Percentiles rank a stretch among this genome's conserved stretches.
These are phyloP conservation scores for Balansia obtecta DNA, from an alignment of 2,329 filamentous ascomycete genomes.

Conservation along the genomic window DNA sequence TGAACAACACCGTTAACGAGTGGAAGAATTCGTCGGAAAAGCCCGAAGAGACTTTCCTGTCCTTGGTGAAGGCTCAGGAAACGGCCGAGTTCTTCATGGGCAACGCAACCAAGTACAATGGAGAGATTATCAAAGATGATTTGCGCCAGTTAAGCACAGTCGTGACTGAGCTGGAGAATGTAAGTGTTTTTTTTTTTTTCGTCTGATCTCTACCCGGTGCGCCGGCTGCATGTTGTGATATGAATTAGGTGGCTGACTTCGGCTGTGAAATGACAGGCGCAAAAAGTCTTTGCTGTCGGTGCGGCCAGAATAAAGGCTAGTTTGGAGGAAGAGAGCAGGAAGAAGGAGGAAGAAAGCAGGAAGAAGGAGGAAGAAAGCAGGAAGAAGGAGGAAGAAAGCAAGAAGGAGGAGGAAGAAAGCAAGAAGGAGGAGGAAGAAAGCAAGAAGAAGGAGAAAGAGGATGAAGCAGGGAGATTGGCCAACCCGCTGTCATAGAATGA, in stretches of 20 bases:
- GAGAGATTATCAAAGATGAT: slow-evolving; percentile 2
- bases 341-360: no score
- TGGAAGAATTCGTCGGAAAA: not conserved
- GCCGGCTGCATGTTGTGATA: not conserved
- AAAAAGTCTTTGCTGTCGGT: not conserved
- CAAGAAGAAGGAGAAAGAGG: not conserved
- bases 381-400: no score
- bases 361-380: no score
- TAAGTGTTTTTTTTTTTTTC: not conserved
- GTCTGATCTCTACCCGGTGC: not conserved
- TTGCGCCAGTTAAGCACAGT: not conserved
- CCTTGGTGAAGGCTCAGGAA: not conserved
- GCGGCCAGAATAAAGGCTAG: not conserved
- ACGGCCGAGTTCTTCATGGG: not conserved
- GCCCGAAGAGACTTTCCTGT: not conserved
- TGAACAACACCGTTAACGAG: not conserved
- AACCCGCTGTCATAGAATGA: not conserved
- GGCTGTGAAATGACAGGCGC: not conserved
- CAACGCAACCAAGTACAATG: not conserved
- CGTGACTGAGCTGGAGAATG: not conserved
- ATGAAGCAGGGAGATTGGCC: not conserved
- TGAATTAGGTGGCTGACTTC: no score
- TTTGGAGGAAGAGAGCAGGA: no score
- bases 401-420: no score
- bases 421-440: not conserved